phyloP scores from a whole-genome alignment of 2,329 filamentous ascomycete genomes.

The Pseudogymnoascus sp. region DNA sequence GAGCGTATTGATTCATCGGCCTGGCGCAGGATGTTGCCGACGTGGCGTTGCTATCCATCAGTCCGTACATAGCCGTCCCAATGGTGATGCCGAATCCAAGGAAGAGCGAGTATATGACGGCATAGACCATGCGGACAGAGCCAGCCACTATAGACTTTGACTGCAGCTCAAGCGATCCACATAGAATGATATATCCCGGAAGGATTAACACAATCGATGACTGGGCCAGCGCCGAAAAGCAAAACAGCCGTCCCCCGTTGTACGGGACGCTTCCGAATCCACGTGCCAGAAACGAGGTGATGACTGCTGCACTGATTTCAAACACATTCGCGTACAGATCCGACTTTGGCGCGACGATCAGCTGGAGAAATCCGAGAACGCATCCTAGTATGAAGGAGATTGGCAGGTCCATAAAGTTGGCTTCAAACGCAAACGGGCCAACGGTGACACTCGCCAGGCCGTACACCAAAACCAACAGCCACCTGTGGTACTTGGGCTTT shows the following conservation, averaged over 20 bases:
- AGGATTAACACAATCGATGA: constrained; percentile 57
- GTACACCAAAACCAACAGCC: constrained; percentile 53
- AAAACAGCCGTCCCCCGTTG: constrained; percentile 40
- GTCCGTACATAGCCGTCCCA: constrained; percentile 45
- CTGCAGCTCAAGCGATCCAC: constrained; percentile 46
- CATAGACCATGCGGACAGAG: constrained; percentile 49
- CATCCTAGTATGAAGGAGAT: constrained; percentile 63
- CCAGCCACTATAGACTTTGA: constrained; percentile 46
- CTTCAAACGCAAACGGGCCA: constrained; percentile 67
- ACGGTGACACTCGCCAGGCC: constrained; percentile 64
- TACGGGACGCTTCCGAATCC: constrained; percentile 50
- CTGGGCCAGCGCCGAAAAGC: constrained; percentile 57
- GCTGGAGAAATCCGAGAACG: constrained; percentile 59
- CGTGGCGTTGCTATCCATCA: constrained; percentile 39
- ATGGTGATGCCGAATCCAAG: constrained; percentile 49
- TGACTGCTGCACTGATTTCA: constrained; percentile 51
- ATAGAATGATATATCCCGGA: constrained; percentile 55
- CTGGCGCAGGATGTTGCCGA: constrained; percentile 37
- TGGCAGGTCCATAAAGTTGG: constrained; percentile 62
- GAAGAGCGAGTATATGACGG: constrained; percentile 49
- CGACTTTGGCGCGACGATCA: constrained; percentile 60
- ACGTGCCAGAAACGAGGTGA: constrained; percentile 54
- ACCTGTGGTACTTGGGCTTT: constrained; percentile 39
- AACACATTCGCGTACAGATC: constrained; percentile 60
- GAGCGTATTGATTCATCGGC: constrained; percentile 41